phyloP scores from a whole-genome alignment of 768 basidiomycete genomes.

The Boletus vinaceobasis region DNA sequence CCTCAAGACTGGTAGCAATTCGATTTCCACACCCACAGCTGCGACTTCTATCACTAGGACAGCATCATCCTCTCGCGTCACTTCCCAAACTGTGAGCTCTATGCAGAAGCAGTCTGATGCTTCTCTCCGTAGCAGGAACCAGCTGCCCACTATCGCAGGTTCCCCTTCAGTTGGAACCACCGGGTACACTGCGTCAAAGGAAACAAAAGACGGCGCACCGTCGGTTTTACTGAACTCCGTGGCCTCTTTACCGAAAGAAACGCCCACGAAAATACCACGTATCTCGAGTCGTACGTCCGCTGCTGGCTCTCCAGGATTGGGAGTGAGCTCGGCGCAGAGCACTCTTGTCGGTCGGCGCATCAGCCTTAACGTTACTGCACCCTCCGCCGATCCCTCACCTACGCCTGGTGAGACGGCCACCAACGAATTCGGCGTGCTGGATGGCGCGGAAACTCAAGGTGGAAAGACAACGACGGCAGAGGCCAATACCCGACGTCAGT shows the following conservation, averaged over 20 bases:
- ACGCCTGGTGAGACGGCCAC: slow-evolving; percentile 42
- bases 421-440: slow-evolving; percentile 83
- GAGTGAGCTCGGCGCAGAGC: slow-evolving; percentile 51
- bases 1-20: slow-evolving; percentile 55
- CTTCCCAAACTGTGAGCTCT: slow-evolving; percentile 81
- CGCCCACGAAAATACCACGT: slow-evolving; percentile 90
- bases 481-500: slow-evolving; percentile 45
- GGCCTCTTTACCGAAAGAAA: slow-evolving; percentile 65
- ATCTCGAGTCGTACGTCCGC: slow-evolving; percentile 84
- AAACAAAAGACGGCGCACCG: slow-evolving; percentile 53
- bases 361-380: slow-evolving; percentile 57
- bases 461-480: slow-evolving; percentile 37
- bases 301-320: slow-evolving; percentile 65
- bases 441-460: slow-evolving; percentile 50
- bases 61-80: slow-evolving; percentile 56
- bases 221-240: slow-evolving; percentile 51
- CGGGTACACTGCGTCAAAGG: slow-evolving; percentile 50
- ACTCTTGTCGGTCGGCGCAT: slow-evolving; percentile 56
- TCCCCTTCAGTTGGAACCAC: slow-evolving; percentile 82
- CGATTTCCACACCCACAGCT: slow-evolving; percentile 42
- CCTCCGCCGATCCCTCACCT: slow-evolving; percentile 67
- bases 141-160: slow-evolving; percentile 88
- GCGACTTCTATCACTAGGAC: slow-evolving; percentile 39
- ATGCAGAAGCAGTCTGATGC: slow-evolving; percentile 86
- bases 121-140: slow-evolving; percentile 70